A percentile compares a stretch with the other conserved stretches of the same genome.
These are phyloP conservation scores for Sesbania bispinosa DNA, from an alignment of 306 rosid species.

Conservation along the genomic window DNA sequence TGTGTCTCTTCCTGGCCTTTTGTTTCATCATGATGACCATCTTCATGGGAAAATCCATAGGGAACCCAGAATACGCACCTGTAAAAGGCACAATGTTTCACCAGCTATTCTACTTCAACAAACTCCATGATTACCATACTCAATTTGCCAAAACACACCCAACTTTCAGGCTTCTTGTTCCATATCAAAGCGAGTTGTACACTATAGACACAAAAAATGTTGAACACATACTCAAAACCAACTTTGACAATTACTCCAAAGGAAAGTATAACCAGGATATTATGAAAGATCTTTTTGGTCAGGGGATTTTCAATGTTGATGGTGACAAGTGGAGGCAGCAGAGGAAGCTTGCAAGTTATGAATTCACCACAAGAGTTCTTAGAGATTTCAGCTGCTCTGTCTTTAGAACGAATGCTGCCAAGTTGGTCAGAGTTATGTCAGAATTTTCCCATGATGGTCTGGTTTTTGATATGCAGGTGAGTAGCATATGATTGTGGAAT, in stretches of 20 bases:
- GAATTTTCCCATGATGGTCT: slow-evolving; percentile 26
- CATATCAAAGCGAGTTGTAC: slow-evolving; percentile 40
- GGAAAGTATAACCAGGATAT: slow-evolving; percentile 42
- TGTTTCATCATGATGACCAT: slow-evolving; percentile 29
- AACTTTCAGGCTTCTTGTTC: slow-evolving; percentile 47
- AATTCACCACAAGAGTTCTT: slow-evolving; percentile 68
- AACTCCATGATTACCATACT: slow-evolving; percentile 43
- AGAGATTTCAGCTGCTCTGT: slow-evolving; percentile 60
- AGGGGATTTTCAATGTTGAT: slow-evolving; percentile 68
- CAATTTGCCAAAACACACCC: slow-evolving; percentile 33
- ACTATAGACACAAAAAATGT: slow-evolving; percentile 47
- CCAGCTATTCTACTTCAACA: slow-evolving; percentile 44
- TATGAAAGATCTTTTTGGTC: slow-evolving; percentile 45
- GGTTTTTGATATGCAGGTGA: slow-evolving; percentile 65
- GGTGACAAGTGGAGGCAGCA: slow-evolving; percentile 74
- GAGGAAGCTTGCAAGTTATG: slow-evolving; percentile 65
- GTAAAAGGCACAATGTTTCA: slow-evolving; percentile 53
- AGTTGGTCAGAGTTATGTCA: slow-evolving; percentile 41
- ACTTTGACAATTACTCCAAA: slow-evolving; percentile 49
- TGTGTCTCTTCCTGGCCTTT: slow-evolving; percentile 26
- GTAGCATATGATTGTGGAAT: neutral
- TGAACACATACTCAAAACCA: slow-evolving; percentile 50
- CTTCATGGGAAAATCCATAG: slow-evolving; percentile 51
- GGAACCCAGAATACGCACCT: slow-evolving; percentile 50
- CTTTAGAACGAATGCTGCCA: slow-evolving; percentile 51